Base-by-base conservation (phyloP, 202 grass and related monocot species). In the Carex arenaria region DNA sequence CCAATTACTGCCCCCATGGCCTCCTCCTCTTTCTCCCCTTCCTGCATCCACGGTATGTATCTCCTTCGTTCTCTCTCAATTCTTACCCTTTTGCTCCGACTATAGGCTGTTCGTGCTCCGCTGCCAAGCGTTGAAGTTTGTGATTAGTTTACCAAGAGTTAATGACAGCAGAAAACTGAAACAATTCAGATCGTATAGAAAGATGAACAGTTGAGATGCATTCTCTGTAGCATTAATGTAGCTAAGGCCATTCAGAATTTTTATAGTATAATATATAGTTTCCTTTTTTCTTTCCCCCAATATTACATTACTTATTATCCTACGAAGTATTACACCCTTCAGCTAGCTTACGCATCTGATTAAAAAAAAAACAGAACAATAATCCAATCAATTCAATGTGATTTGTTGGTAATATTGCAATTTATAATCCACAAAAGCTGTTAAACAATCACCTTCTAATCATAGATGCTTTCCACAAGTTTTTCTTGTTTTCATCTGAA, bases 1-100 rank as follows among this genome's bases (percentile, higher is more conserved):
- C 60, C 17, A 45, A 10, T 56, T 32, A 20, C 49, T 26, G 57
- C 34, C 19, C 19, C 28, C 59, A 45, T 80, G 84, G 30, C 90
- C 80, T 87, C 88, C 86, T 90, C 40, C 30, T 64, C n/a, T n/a
- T 83, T 51, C 51, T 63, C 81, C n/a, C 65, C 43, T 26, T 66
- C 84, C 34, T 86, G 72, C 61, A 67, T 81, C 82, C 78, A 89
- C 20, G 87, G 87, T 89, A 89, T 66, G 20, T 52, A 15, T 57
- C 14, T 56, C 75, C 19, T 20, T 63, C 42, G 23, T 67, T 31
- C 14, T 64, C 55, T 87, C 5, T 34, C 85, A 47, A 17, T 52
- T 28, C 20, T 52, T 10, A 45, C 18, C 56, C 17, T 59, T 56
- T 56, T 56, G 17, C 18, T 56, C 54, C 15, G 15, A 56, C 17